Conservation (phyloP, 2,329 filamentous ascomycete genomes). For the Zymoseptoria brevis region DNA sequence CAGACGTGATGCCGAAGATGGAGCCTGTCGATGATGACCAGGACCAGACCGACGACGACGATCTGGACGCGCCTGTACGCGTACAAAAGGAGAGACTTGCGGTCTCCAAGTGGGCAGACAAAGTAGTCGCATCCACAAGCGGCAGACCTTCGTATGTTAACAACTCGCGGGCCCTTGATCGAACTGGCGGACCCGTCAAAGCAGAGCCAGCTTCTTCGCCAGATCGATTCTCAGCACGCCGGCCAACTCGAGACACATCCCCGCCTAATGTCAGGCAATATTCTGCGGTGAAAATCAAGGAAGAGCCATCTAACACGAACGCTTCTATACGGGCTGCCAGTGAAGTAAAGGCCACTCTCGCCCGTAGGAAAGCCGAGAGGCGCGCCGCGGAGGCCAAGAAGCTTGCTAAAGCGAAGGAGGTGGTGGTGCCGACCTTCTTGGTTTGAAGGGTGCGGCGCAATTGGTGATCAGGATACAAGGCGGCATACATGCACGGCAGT, state of each 20-base stretch:
- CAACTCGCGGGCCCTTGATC: background rate
- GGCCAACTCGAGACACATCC: background rate
- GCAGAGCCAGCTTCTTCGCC: background rate
- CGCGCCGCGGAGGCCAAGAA: background rate
- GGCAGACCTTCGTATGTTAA: background rate
- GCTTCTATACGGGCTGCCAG: background rate
- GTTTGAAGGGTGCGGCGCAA: background rate
- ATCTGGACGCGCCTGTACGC: conserved; percentile 15
- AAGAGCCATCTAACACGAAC: background rate
- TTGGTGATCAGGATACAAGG: background rate
- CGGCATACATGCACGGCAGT: background rate
- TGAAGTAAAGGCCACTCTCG: background rate
- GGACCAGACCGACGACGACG: conserved; percentile 15
- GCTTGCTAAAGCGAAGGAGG: background rate
- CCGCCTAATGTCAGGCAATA: background rate
- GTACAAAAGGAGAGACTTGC: background rate
- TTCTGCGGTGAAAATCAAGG: background rate
- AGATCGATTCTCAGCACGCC: background rate
- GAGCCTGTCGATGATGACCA: conserved; percentile 4
- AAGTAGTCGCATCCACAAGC: background rate
- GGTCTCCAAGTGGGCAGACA: background rate
- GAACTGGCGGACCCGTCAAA: background rate
- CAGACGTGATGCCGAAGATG: background rate
- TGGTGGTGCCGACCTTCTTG: background rate
- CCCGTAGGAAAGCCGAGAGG: background rate